Percentiles rank a stretch among this genome's conserved stretches.
phyloP scores from a whole-genome alignment of 768 basidiomycete species.

The Amanita inopinata region DNA sequence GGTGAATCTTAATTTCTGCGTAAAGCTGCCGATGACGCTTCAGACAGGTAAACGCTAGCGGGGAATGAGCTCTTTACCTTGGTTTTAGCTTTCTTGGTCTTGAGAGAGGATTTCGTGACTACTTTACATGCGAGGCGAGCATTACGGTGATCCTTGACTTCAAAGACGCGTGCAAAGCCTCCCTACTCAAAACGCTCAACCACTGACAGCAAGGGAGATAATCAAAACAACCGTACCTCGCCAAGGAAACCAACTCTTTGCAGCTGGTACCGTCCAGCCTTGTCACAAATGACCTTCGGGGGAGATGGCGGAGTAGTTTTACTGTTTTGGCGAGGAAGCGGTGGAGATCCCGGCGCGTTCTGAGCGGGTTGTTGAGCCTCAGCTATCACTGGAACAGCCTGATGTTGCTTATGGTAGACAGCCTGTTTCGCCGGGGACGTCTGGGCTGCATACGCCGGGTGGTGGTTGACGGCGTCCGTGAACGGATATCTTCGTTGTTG shows the following conservation, averaged over 20 bases:
- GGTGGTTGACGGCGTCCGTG: conserved; percentile 23
- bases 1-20: conserved; percentile 98
- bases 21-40: conserved; percentile 53
- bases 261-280: conserved; percentile 44
- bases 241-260: conserved; percentile 77
- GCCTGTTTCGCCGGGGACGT: conserved; percentile 2
- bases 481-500: conserved; percentile 16
- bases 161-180: conserved; percentile 95
- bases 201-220: conserved; percentile 14
- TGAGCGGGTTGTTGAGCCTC: conserved; percentile 28
- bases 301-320: conserved; percentile 78
- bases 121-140: conserved; percentile 82
- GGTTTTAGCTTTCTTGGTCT: conserved; percentile 94
- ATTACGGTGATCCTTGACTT: conserved; percentile 69
- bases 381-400: conserved; percentile 16
- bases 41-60: neutral
- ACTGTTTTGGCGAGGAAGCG: conserved; percentile 72
- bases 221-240: conserved; percentile 45
- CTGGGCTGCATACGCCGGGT: too few species aligned
- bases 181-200: conserved; percentile 33
- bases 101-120: conserved; percentile 83
- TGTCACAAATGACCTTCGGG: conserved; percentile 66
- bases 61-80: conserved; percentile 46
- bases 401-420: conserved; percentile 9
- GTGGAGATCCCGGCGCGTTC: conserved; percentile 44